Conservation (phyloP, 1,139 yeast genomes). For the Candida glucosophila region DNA sequence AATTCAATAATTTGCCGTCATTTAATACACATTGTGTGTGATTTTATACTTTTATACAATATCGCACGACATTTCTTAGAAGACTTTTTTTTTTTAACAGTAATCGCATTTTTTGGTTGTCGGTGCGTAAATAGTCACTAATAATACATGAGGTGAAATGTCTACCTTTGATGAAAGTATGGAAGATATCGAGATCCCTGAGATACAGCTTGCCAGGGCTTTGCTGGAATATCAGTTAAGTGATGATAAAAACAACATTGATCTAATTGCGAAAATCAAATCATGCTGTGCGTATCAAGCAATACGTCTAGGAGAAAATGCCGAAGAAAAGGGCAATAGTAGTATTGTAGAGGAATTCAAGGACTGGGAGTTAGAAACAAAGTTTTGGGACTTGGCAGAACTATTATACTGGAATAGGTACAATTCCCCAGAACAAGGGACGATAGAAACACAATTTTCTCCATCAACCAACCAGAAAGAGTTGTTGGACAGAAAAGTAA, state of each 20-base stretch:
- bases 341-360: slow-evolving; percentile 16
- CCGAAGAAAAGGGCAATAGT: slow-evolving; percentile 10
- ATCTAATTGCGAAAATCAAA: slow-evolving; percentile 42
- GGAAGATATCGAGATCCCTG: slow-evolving; percentile 5
- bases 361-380: slow-evolving; percentile 64
- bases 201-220: slow-evolving; percentile 39
- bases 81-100: too few relatives aligned
- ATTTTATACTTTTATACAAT: too few relatives aligned
- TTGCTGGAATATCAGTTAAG: slow-evolving; percentile 37
- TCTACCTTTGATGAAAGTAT: too few relatives aligned
- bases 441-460: slow-evolving; percentile 26
- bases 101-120: too few relatives aligned
- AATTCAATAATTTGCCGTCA: too few relatives aligned
- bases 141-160: too few relatives aligned
- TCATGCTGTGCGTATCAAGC: slow-evolving; percentile 39
- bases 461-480: slow-evolving; percentile 48
- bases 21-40: too few relatives aligned
- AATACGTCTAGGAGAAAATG: slow-evolving; percentile 26
- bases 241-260: slow-evolving; percentile 34
- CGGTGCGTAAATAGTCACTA: too few relatives aligned
- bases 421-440: slow-evolving; percentile 12
- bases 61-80: too few relatives aligned
- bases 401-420: slow-evolving; percentile 42
- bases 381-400: slow-evolving; percentile 70
- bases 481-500: slow-evolving; percentile 36